Base-by-base conservation (phyloP, 2,329 filamentous ascomycete genomes). In the Cercospora nicotianae region DNA sequence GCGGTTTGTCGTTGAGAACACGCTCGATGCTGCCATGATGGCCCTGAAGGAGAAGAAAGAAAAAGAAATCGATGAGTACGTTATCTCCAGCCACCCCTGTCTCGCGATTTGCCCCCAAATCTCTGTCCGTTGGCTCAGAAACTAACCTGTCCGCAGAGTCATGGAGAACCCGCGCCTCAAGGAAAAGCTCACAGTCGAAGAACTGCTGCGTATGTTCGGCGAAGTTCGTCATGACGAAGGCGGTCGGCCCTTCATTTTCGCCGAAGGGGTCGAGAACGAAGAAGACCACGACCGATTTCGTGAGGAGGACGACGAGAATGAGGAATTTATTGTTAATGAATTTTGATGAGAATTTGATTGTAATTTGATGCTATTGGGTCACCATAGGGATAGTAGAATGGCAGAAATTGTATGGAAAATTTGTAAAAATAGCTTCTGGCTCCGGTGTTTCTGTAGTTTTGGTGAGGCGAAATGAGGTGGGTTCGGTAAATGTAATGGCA, bases 11-110 rank as follows among this genome's bases (percentile, higher is more conserved):
- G 81, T 88, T 0, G 77, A 80, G 1, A 80, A 85, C 4, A 86
- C 83, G 0, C 85, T 91, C 5, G 90, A 93, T 67, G 80, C 84
- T 9, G 79, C 83, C 0, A 80, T 93, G 3, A 75, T 84, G 0
- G 58, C 76, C 0, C 81, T 91, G 70, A 90, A 93, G 67, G 67
- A 81, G 0, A 63, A 73, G 0, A 92, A 92, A 72, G 72, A 81
- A 64, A 42, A 67, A 16, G 79, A 82, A 70, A 83, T 84, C 66
- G 79, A 81, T 36, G 51, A 42, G 28, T 57, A 30, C 0, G 36
- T 42, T 23, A 3, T 28, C 12, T n/a, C 20, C 23, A 28, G 12
- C 10, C 13, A 53, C n/a, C 31, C 8, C 31, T 33, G 1, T 42
- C 12, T 1, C 36, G 12, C 45, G 4, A 7, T 16, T 60, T 26